phyloP scores from a whole-genome alignment of 1,139 yeast genomes.

The Meyerozyma elateridarum region DNA sequence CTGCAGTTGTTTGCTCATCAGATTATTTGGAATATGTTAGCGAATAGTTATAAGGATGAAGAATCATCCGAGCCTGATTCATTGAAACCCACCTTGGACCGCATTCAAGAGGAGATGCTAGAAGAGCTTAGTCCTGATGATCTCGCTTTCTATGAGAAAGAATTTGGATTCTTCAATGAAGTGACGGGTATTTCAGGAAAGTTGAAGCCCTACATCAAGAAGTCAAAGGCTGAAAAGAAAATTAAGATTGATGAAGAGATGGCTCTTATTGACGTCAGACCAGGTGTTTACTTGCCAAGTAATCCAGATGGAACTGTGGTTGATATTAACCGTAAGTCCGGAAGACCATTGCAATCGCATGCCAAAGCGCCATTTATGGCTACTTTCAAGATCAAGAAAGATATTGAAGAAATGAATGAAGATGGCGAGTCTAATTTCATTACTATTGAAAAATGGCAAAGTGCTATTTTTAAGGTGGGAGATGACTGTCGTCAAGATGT shows the following conservation, averaged over 20 bases:
- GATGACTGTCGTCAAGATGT: conserved; percentile 99
- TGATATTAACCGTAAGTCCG: conserved; percentile 88
- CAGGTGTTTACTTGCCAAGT: conserved; percentile 90
- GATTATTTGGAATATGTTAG: conserved; percentile 96
- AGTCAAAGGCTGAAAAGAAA: conserved; percentile 94
- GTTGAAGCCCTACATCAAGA: conserved; percentile 87
- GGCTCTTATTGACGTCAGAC: conserved; percentile 69
- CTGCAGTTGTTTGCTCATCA: conserved; percentile 94
- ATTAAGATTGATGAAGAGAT: conserved; percentile 95
- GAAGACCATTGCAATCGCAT: conserved; percentile 95
- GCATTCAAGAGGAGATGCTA: conserved; percentile 65
- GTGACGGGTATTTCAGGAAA: conserved; percentile 94
- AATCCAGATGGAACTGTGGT: conserved; percentile 94
- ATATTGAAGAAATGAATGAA: conserved; percentile 41
- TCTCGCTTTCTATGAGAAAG: conserved; percentile 66
- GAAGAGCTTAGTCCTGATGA: conserved; percentile 57
- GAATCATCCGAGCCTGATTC: conserved; percentile 76
- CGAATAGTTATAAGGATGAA: conserved; percentile 88
- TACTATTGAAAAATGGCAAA: conserved; percentile 67
- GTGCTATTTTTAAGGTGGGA: conserved; percentile 98
- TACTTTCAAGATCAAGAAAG: conserved; percentile 75
- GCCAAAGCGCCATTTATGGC: conserved; percentile 99
- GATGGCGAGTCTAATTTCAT: conserved; percentile 30
- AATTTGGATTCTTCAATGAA: conserved; percentile 84
- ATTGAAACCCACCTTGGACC: conserved; percentile 78